These are phyloP conservation scores for Rhypophila decipiens DNA, from an alignment of 495 filamentous ascomycete genomes.

Conservation along the genomic window DNA sequence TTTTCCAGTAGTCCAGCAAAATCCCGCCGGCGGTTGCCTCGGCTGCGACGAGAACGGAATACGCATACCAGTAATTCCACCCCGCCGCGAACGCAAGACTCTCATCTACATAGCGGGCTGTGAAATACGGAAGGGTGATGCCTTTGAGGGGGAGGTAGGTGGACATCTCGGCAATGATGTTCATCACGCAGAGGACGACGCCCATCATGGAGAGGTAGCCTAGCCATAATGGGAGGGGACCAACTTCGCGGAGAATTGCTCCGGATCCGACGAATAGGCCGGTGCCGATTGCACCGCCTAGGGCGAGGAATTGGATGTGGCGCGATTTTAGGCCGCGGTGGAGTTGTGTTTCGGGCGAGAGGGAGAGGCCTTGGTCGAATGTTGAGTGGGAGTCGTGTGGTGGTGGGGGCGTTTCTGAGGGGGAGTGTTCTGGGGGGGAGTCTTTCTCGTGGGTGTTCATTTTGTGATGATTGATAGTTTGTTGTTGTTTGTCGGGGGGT, in stretches of 20 bases:
- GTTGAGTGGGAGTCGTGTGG: neutral
- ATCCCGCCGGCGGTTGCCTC: slow-evolving; percentile 46
- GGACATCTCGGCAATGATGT: slow-evolving; percentile 42
- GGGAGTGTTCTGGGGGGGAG: no score
- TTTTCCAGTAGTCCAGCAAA: slow-evolving; percentile 51
- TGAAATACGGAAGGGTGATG: slow-evolving; percentile 56
- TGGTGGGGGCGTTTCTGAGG: no score
- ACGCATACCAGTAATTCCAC: slow-evolving; percentile 62
- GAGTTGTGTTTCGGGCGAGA: slow-evolving; percentile 27
- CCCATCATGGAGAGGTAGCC: slow-evolving; percentile 45
- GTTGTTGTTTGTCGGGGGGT: no score
- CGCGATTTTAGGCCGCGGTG: slow-evolving; percentile 59
- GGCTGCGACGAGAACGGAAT: slow-evolving; percentile 43
- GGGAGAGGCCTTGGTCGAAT: slow-evolving; percentile 17
- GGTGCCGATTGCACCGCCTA: slow-evolving; percentile 64
- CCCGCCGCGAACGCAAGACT: slow-evolving; percentile 76
- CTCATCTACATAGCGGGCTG: slow-evolving; percentile 65
- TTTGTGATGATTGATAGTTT: no score
- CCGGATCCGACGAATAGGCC: slow-evolving; percentile 52
- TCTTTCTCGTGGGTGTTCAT: no score
- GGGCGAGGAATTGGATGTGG: slow-evolving; percentile 67
- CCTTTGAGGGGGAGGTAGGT: slow-evolving; percentile 60
- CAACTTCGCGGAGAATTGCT: slow-evolving; percentile 37
- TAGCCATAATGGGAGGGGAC: slow-evolving; percentile 46
- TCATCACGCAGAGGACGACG: slow-evolving; percentile 41